Evolutionary conservation across 2,329 filamentous ascomycete genomes (phyloP).

Genomic region (Fusarium euwallaceae): DNA sequence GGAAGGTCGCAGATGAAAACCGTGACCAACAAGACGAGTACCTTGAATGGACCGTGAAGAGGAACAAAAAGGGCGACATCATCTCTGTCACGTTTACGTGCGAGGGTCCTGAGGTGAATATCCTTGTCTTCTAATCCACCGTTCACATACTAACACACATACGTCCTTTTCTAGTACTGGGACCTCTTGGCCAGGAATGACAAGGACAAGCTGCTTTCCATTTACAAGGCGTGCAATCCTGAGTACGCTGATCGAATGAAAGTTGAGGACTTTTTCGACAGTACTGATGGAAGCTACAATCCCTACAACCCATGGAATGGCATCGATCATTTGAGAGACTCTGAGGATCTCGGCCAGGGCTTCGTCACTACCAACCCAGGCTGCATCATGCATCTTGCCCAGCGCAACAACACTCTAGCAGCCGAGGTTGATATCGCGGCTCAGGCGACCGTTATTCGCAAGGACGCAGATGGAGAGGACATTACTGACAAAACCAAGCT

Average conservation of each 20-base stretch:
- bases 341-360: accelerated
- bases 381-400: not conserved
- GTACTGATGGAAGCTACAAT: not conserved
- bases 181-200: not conserved
- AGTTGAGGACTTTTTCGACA: not conserved
- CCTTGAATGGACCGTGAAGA: not conserved
- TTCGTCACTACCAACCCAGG: not conserved
- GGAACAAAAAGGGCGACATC: not conserved
- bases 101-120: not conserved
- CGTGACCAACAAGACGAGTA: not conserved
- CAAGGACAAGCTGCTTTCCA: not conserved
- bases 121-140: not conserved
- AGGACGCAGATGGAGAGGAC: not conserved
- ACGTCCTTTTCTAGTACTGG: not conserved
- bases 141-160: not conserved
- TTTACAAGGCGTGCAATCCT: not conserved
- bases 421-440: not conserved
- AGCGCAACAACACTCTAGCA: not conserved
- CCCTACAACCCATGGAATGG: not conserved
- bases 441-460: not conserved
- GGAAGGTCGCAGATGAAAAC: not conserved
- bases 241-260: not conserved
- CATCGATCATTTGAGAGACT: not conserved
- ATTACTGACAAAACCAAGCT: not conserved
- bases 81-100: not conserved